Percentiles rank a stretch among this genome's conserved stretches.
phyloP scores from a whole-genome alignment of 1,284 basidiomycete genomes.

The Calocybe gambosa region DNA sequence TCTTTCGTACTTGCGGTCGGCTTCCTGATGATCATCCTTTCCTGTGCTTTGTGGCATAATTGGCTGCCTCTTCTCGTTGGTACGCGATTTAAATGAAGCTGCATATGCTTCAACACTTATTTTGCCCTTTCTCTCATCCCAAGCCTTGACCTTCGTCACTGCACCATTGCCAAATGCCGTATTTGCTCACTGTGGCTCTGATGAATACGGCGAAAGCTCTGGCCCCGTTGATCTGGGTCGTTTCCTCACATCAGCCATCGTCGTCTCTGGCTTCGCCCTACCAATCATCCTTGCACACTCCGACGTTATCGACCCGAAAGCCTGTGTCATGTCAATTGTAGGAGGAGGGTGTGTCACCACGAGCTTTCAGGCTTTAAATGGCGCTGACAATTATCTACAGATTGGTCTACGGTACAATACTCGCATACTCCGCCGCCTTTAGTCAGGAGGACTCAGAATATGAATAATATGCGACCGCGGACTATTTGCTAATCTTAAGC shows the following conservation, averaged over 20 bases:
- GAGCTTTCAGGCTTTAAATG: background rate
- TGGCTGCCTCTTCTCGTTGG: slow-evolving; percentile 98
- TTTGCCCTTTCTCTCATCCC: background rate
- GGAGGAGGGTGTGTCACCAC: slow-evolving; percentile 71
- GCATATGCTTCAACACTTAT: background rate
- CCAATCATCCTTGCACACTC: slow-evolving; percentile 93
- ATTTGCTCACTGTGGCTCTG: slow-evolving; percentile 76
- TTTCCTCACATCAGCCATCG: slow-evolving; percentile 87
- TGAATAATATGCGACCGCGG: slow-evolving; percentile 35
- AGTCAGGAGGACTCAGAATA: slow-evolving; percentile 71
- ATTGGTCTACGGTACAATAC: slow-evolving; percentile 91
- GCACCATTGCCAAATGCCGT: slow-evolving; percentile 95
- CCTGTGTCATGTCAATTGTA: slow-evolving; percentile 90
- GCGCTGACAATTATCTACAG: slow-evolving; percentile 28
- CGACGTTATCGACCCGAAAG: slow-evolving; percentile 78
- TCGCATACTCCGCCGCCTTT: slow-evolving; percentile 84
- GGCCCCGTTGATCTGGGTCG: slow-evolving; percentile 78
- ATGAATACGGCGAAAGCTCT: slow-evolving; percentile 67
- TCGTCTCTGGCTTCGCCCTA: slow-evolving; percentile 90
- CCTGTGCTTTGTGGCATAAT: slow-evolving; percentile 93
- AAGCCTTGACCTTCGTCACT: slow-evolving; percentile 91
- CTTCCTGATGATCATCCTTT: slow-evolving; percentile 96
- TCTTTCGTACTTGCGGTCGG: slow-evolving; percentile 96
- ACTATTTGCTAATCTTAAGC: slow-evolving; percentile 9
- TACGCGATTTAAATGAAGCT: slow-evolving; percentile 39